Evolutionary conservation across 2,329 filamentous ascomycete species (phyloP).

Genomic region (Aaosphaeria pasadenensis): DNA sequence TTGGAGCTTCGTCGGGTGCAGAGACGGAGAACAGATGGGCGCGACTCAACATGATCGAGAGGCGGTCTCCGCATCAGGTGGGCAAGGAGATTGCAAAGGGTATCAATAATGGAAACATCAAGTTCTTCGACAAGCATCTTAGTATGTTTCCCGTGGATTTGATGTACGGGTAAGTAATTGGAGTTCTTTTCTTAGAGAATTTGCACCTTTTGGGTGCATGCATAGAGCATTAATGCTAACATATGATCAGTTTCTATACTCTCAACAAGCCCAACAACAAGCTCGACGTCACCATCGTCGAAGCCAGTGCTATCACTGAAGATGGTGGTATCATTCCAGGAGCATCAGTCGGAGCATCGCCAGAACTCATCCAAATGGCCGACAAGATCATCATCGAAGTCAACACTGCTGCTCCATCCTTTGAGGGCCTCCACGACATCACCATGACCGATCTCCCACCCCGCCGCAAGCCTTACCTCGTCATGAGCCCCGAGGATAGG

Average conservation of each 20-base stretch:
- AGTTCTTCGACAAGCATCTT: constrained; percentile 92
- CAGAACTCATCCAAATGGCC: constrained; percentile 84
- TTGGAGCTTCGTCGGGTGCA: constrained; percentile 83
- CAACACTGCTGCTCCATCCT: constrained; percentile 80
- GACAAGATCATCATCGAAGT: constrained; percentile 93
- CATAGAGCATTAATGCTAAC: neutral
- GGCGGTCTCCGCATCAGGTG: constrained; percentile 81
- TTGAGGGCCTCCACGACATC: constrained; percentile 88
- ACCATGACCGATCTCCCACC: constrained; percentile 84
- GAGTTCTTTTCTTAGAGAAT: neutral
- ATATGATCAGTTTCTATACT: constrained; percentile 68
- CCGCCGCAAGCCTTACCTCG: constrained; percentile 76
- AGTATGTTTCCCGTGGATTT: constrained; percentile 89
- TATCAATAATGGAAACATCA: constrained; percentile 83
- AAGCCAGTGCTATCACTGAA: constrained; percentile 82
- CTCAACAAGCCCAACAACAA: constrained; percentile 71
- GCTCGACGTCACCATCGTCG: constrained; percentile 80
- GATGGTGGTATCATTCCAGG: constrained; percentile 87
- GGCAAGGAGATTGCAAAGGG: constrained; percentile 88
- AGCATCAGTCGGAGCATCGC: constrained; percentile 79
- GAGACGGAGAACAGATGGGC: constrained; percentile 94
- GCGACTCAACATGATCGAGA: constrained; percentile 83
- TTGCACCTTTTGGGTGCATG: neutral
- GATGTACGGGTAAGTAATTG: constrained; percentile 59
- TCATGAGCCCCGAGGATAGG: constrained; percentile 81